Evolutionary conservation across 176 grass and related monocot species (phyloP).

Genomic region (Carex parvula): DNA sequence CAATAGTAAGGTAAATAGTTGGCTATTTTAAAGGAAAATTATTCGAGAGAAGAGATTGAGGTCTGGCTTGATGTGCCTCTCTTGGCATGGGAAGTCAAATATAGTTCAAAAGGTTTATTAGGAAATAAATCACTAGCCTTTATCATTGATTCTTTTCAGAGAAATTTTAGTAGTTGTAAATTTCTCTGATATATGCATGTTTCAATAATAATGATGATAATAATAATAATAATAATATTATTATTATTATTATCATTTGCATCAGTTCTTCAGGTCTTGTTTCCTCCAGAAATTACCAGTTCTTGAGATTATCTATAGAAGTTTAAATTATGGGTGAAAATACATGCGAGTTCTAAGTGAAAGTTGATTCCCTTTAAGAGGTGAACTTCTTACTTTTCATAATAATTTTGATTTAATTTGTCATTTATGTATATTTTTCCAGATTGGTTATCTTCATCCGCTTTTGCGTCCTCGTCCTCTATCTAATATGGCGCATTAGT

Average conservation of each 20-base stretch:
- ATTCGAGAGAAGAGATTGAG: too few relatives aligned
- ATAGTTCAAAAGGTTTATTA: too few relatives aligned
- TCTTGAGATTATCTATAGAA: not conserved
- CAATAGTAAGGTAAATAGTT: too few relatives aligned
- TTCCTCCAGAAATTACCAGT: not conserved
- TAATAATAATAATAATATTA: too few relatives aligned
- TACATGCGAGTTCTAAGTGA: not conserved
- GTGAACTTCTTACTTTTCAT: not conserved
- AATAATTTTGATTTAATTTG: not conserved
- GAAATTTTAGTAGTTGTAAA: too few relatives aligned
- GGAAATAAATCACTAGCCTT: too few relatives aligned
- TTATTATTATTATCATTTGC: not conserved
- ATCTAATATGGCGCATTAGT: conserved; percentile 69
- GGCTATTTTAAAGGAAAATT: too few relatives aligned
- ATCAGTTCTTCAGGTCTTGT: not conserved
- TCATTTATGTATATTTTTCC: not conserved
- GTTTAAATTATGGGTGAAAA: not conserved
- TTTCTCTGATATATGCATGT: too few relatives aligned
- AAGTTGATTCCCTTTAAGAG: not conserved
- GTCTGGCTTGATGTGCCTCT: too few relatives aligned
- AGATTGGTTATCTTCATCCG: conserved; percentile 79
- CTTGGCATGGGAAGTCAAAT: too few relatives aligned
- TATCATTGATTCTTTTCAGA: too few relatives aligned
- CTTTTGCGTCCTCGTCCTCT: conserved; percentile 52
- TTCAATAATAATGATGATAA: too few relatives aligned